These are phyloP conservation scores for Sarocladiaceae sp. DNA, from an alignment of 2,329 filamentous ascomycete species.

Conservation along the genomic window DNA sequence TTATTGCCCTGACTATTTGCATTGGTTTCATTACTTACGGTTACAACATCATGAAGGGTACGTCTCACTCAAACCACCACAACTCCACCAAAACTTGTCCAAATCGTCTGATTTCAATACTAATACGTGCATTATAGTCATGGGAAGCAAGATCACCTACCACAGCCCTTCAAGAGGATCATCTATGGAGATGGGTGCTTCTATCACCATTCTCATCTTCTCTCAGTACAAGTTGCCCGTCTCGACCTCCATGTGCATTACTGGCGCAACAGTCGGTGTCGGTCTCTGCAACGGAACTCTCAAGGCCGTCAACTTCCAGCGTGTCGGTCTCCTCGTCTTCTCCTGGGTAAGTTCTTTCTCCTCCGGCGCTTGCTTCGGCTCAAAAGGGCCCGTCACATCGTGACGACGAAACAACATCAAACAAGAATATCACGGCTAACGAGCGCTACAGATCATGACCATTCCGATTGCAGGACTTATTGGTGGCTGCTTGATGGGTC, in stretches of 20 bases:
- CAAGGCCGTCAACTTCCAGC: conserved; percentile 73
- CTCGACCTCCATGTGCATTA: conserved; percentile 77
- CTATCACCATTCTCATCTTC: conserved; percentile 72
- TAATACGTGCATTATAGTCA: conserved; percentile 45
- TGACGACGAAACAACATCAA: background rate
- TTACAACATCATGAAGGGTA: conserved; percentile 81
- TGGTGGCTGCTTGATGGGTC: conserved; percentile 35
- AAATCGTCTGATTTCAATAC: conserved; percentile 9
- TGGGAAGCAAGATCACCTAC: conserved; percentile 78
- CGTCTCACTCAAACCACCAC: conserved; percentile 18
- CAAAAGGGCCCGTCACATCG: too few species aligned
- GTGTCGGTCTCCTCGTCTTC: conserved; percentile 61
- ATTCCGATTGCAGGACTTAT: conserved; percentile 38
- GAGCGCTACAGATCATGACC: conserved; percentile 27
- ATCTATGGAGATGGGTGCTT: conserved; percentile 78
- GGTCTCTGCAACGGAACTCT: conserved; percentile 70
- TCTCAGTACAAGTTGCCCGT: conserved; percentile 69
- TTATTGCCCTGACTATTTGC: conserved; percentile 60
- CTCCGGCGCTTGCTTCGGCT: too few species aligned
- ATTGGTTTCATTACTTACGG: conserved; percentile 69
- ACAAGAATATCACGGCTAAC: background rate
- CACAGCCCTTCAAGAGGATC: conserved; percentile 54
- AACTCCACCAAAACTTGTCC: background rate
- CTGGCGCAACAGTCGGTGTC: conserved; percentile 72
- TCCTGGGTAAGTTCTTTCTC: conserved; percentile 52